Evolutionary conservation across 176 grass and related monocot species (phyloP), one percentile per base, ranked within the genome.

Genomic region (Eleusine indica): DNA sequence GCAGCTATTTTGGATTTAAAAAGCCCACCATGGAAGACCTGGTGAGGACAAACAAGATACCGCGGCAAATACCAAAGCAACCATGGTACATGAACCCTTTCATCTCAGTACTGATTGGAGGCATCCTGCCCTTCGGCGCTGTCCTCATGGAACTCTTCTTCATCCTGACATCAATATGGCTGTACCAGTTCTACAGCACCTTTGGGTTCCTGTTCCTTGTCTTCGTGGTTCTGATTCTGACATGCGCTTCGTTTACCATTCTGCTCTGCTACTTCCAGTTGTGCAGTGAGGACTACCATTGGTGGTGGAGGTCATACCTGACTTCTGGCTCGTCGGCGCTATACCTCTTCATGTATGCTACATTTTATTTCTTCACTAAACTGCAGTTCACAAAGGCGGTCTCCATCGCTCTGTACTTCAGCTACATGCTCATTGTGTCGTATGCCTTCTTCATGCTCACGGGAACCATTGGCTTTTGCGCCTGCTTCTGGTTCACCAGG

Each of bases 181-280:
- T 95, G 29, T 83, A 95, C 70, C 96, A 98, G 74, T 95, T 98
- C 85, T 98, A 95, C 87, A 86, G 90, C 85, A 94, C 94, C 46
- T 98, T 95, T 1, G 93, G 96, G 2, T 93, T 98, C 80, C 89
- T 98, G 18, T 90, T 95, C 85, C 85, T 98, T 1, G 90, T 95
- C n/a, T 95, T 98, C 35, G 38, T 88, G 38, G 93, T 95, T 69
- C 77, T 98, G n/a, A 78, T 90, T 1, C 65, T 95, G 37, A 95
- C 93, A 38, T 95, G 93, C 18, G 87, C 85, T 0, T 89, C 91
- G 90, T 92, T 95, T 82, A 80, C 93, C 22, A 70, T 98, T 17
- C 87, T 98, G 75, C 85, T 98, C n/a, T 94, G 93, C 89, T 98
- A 98, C 74, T 92, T 98, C 89, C 96, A 98, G 91, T 80, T 95